Conservation (phyloP, 305 asterid species). For the Plantago coronopus region DNA sequence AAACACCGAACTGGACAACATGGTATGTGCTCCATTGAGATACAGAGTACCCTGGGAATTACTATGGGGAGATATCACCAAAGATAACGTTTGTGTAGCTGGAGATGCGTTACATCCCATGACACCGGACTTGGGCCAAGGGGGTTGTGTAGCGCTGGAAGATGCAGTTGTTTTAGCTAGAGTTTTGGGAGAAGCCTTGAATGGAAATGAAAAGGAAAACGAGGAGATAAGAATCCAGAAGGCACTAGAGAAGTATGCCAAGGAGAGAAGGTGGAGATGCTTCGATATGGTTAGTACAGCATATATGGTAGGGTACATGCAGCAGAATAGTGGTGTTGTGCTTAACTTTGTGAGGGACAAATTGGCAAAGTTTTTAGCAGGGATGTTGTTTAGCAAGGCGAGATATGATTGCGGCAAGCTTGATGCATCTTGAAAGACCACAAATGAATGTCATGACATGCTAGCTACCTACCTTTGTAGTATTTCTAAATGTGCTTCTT, state of each 20-base stretch:
- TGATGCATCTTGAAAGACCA: constrained; percentile 13
- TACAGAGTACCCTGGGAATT: constrained; percentile 58
- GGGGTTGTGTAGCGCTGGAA: constrained; percentile 65
- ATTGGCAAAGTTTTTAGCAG: constrained; percentile 32
- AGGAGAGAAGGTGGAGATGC: constrained; percentile 63
- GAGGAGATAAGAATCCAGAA: constrained; percentile 16
- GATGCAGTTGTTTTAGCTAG: constrained; percentile 56
- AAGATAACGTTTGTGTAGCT: constrained; percentile 44
- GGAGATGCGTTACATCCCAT: constrained; percentile 85
- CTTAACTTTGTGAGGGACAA: constrained; percentile 41
- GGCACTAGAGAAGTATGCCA: constrained; percentile 38
- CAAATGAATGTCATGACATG: no score
- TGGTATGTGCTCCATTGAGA: constrained; percentile 37
- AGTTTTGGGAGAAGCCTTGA: constrained; percentile 39
- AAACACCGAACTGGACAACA: constrained; percentile 31
- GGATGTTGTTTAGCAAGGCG: constrained; percentile 33
- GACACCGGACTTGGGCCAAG: constrained; percentile 78
- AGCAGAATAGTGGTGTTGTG: constrained; percentile 40
- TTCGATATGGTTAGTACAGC: constrained; percentile 41
- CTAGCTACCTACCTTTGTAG: no score
- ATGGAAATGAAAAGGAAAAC: constrained; percentile 17
- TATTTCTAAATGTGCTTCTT: no score
- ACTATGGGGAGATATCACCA: constrained; percentile 37
- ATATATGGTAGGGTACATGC: constrained; percentile 41
- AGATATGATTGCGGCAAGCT: constrained; percentile 56